Evolutionary conservation across 768 basidiomycete species (phyloP).

Genomic region (Cytidiella melzeri): DNA sequence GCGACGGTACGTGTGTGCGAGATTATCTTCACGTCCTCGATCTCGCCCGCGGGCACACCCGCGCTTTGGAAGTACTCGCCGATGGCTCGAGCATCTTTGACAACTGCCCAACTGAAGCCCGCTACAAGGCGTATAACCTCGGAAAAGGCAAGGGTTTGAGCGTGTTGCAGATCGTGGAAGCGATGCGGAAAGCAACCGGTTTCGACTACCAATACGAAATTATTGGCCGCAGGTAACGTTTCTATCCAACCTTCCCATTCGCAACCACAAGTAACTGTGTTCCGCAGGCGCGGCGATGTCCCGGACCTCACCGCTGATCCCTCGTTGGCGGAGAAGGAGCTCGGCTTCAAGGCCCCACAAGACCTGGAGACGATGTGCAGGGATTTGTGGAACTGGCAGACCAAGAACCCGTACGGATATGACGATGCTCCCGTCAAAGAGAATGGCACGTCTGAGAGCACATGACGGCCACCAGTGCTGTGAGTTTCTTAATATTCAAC

Average conservation of each 20-base stretch:
- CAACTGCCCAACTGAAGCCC: conserved; percentile 42
- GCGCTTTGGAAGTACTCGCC: conserved; percentile 80
- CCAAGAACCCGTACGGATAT: conserved; percentile 83
- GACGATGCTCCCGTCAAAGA: conserved; percentile 12
- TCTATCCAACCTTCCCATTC: not conserved
- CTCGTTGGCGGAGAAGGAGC: conserved; percentile 81
- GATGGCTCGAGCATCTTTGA: conserved; percentile 57
- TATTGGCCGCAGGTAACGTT: conserved; percentile 78
- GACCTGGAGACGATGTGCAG: conserved; percentile 89
- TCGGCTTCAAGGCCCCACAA: conserved; percentile 82
- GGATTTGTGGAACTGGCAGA: conserved; percentile 99
- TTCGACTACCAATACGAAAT: conserved; percentile 86
- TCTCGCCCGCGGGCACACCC: conserved; percentile 88
- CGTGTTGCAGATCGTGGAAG: conserved; percentile 90
- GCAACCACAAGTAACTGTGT: not conserved
- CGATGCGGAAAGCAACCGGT: conserved; percentile 89
- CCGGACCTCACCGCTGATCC: conserved; percentile 96
- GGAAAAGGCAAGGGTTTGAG: conserved; percentile 90
- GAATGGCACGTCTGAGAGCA: not conserved
- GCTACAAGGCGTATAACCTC: conserved; percentile 94
- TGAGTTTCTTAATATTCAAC: too few relatives aligned
- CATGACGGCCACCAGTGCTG: too few relatives aligned
- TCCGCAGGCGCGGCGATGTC: conserved; percentile 81
- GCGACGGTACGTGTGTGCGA: conserved; percentile 96
- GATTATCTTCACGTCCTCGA: conserved; percentile 94